A percentile compares a stretch with the other conserved stretches of the same genome.
phyloP scores from a whole-genome alignment of 768 basidiomycete genomes.

The Panaeolus cyanescens region DNA sequence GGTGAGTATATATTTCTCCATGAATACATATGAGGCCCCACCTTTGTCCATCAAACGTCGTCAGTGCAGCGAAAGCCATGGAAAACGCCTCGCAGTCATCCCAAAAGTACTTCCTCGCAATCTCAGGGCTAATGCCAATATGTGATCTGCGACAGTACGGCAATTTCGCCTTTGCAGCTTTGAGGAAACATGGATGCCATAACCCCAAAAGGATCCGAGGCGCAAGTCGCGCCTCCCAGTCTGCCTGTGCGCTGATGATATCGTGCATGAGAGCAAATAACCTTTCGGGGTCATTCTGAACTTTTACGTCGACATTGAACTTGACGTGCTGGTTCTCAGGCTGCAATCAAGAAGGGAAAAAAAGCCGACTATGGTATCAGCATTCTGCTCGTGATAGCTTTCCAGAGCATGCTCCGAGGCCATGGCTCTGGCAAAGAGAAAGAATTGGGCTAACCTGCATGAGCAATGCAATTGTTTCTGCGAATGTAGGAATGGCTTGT shows the following conservation, averaged over 20 bases:
- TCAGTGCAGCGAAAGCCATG: conserved; percentile 73
- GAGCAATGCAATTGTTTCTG: conserved; percentile 74
- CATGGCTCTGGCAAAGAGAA: neutral
- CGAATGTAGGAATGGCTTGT: conserved; percentile 90
- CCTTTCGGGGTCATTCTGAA: conserved; percentile 87
- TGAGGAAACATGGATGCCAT: conserved; percentile 91
- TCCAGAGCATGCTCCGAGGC: neutral
- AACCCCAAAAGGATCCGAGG: conserved; percentile 82
- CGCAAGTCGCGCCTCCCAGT: conserved; percentile 76
- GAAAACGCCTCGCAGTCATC: conserved; percentile 84
- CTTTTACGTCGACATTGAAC: conserved; percentile 92
- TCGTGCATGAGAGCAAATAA: conserved; percentile 80
- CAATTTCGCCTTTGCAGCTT: conserved; percentile 69
- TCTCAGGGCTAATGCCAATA: conserved; percentile 71
- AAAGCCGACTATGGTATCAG: neutral
- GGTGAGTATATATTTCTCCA: conserved; percentile 6
- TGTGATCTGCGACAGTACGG: conserved; percentile 86
- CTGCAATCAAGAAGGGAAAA: conserved; percentile 29
- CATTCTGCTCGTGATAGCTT: neutral
- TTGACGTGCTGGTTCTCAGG: conserved; percentile 76
- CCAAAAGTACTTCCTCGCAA: conserved; percentile 91
- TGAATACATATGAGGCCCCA: conserved; percentile 35
- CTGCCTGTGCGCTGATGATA: conserved; percentile 59
- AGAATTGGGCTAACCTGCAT: conserved; percentile 59
- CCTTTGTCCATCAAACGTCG: conserved; percentile 71